A percentile compares a stretch with the other conserved stretches of the same genome.
These are phyloP conservation scores for Coprinopsis cinerea DNA, from an alignment of 768 basidiomycete genomes.

Conservation along the genomic window DNA sequence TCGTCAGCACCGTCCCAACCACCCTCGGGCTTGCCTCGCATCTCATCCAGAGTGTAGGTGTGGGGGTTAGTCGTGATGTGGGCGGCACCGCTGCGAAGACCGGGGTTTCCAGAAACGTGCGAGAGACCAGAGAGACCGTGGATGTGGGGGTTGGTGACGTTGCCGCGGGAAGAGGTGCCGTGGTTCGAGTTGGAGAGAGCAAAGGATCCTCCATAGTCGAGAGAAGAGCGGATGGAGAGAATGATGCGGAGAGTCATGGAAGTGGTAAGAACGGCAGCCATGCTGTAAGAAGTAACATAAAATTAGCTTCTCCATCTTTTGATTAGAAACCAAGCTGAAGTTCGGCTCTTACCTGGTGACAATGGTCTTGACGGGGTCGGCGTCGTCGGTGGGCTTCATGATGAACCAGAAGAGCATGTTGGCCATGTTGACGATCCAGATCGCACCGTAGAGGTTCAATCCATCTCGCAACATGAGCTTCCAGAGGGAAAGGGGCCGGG, in stretches of 20 bases:
- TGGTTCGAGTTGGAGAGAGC: conserved; percentile 41
- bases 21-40: conserved; percentile 41
- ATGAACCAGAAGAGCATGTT: conserved; percentile 89
- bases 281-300: conserved; percentile 27
- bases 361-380: conserved; percentile 75
- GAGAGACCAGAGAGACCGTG: conserved; percentile 39
- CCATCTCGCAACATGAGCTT: conserved; percentile 89
- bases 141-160: conserved; percentile 34
- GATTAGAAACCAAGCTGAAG: background rate
- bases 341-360: conserved; percentile 56
- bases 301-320: background rate
- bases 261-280: conserved; percentile 82
- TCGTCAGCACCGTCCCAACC: conserved; percentile 36
- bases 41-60: conserved; percentile 51
- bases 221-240: conserved; percentile 73
- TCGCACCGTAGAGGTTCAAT: conserved; percentile 77
- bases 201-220: conserved; percentile 67
- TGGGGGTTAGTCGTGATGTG: conserved; percentile 33
- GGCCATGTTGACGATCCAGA: conserved; percentile 74
- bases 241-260: conserved; percentile 88
- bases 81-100: conserved; percentile 18
- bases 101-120: conserved; percentile 28
- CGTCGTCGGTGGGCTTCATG: conserved; percentile 52
- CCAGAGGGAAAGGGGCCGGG: conserved; percentile 62
- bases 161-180: conserved; percentile 30